phyloP scores from a whole-genome alignment of 2,329 filamentous ascomycete genomes.

The Curvularia spicifera region DNA sequence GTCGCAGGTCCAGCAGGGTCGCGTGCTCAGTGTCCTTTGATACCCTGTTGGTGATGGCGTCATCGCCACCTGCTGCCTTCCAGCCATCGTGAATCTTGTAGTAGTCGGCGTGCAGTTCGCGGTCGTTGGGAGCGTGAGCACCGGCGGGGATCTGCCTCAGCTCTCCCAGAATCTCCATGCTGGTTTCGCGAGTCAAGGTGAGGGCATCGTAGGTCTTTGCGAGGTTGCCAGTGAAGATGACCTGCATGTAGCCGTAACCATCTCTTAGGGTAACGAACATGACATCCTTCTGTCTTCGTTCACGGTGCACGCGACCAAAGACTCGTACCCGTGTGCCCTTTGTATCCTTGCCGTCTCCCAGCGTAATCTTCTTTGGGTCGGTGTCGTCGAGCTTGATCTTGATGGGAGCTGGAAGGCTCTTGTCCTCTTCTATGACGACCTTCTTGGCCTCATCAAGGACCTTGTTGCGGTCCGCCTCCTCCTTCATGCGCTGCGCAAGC shows the following conservation, averaged over 20 bases:
- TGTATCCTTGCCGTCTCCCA: conserved; percentile 59
- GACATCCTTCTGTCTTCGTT: conserved; percentile 81
- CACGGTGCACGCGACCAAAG: conserved; percentile 80
- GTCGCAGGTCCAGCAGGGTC: conserved; percentile 79
- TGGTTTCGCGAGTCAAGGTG: conserved; percentile 85
- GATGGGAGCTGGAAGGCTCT: conserved; percentile 73
- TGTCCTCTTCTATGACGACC: conserved; percentile 72
- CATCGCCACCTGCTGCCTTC: conserved; percentile 82
- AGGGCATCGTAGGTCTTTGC: conserved; percentile 92
- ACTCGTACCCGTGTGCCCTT: conserved; percentile 80
- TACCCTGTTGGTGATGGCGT: conserved; percentile 87
- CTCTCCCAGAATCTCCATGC: conserved; percentile 82
- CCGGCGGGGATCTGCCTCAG: conserved; percentile 80
- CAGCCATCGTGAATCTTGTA: conserved; percentile 73
- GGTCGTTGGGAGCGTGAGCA: conserved; percentile 78
- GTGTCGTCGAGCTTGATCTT: conserved; percentile 79
- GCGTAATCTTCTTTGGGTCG: conserved; percentile 62
- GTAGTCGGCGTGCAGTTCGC: conserved; percentile 90
- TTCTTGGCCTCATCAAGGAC: conserved; percentile 84
- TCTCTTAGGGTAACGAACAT: conserved; percentile 87
- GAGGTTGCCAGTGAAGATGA: conserved; percentile 79
- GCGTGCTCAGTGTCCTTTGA: conserved; percentile 72
- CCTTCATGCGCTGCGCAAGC: conserved; percentile 74
- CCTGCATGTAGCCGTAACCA: conserved; percentile 85
- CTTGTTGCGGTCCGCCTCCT: conserved; percentile 71